phyloP scores from a whole-genome alignment of 192 early-diverging fungal species.

The Entomortierella parvispora region DNA sequence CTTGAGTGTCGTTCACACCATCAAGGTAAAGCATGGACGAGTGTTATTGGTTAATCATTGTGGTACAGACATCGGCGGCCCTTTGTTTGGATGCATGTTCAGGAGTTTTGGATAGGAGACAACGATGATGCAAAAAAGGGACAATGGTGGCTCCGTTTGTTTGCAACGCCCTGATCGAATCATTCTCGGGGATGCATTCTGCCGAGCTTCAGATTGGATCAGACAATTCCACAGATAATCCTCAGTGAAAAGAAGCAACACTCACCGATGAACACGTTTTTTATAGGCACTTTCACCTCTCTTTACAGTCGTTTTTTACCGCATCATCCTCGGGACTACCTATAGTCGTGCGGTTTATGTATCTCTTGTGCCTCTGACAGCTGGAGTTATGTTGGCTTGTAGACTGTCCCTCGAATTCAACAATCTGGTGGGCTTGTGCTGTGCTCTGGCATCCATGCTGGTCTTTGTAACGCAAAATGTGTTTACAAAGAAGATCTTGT shows the following conservation, averaged over 20 bases:
- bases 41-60: background rate
- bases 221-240: background rate
- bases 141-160: background rate
- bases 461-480: conserved; percentile 92
- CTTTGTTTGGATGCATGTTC: background rate
- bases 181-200: no score
- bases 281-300: conserved; percentile 87
- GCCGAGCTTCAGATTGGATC: background rate
- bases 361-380: conserved; percentile 80
- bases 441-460: conserved; percentile 77
- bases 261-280: background rate
- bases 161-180: background rate
- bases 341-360: conserved; percentile 81
- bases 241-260: background rate
- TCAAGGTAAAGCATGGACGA: conserved; percentile 79
- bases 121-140: background rate
- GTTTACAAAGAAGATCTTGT: conserved; percentile 83
- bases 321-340: conserved; percentile 70
- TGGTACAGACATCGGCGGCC: background rate
- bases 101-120: background rate
- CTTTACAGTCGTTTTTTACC: conserved; percentile 85
- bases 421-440: conserved; percentile 77
- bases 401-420: conserved; percentile 70
- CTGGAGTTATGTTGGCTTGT: conserved; percentile 93
- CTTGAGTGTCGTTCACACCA: conserved; percentile 88